phyloP scores from a whole-genome alignment of 345 rosid species.

The Leavenworthia alabamica region DNA sequence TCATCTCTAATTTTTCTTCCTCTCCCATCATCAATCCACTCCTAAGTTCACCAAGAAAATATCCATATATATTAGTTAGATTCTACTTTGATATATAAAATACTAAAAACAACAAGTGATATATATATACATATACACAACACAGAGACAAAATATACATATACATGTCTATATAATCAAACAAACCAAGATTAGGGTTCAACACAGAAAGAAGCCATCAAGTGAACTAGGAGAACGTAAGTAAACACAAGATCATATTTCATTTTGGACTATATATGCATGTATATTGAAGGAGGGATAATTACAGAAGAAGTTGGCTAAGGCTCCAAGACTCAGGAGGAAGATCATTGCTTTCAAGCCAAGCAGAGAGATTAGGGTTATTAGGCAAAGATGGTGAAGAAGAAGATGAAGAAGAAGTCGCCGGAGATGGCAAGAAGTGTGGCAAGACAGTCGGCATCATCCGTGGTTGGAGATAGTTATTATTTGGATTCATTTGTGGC shows the following conservation, averaged over 20 bases:
- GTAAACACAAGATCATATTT: constrained; percentile 1
- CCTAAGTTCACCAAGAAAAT: constrained; percentile 28
- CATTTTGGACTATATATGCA: constrained; percentile 5
- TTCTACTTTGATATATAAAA: background rate
- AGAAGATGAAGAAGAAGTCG: constrained; percentile 46
- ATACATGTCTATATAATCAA: background rate
- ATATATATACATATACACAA: background rate
- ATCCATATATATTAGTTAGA: constrained; percentile 7
- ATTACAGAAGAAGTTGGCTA: constrained; percentile 67
- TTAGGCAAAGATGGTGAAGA: constrained; percentile 43
- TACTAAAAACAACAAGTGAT: background rate
- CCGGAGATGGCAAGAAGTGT: constrained; percentile 39
- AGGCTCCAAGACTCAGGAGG: constrained; percentile 79
- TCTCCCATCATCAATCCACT: constrained; percentile 62
- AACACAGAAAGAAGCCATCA: constrained; percentile 8
- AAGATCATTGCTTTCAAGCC: constrained; percentile 57
- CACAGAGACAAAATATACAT: background rate
- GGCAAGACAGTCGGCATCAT: constrained; percentile 43
- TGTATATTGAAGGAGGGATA: constrained; percentile 4
- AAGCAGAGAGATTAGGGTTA: constrained; percentile 40
- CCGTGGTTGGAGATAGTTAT: constrained; percentile 25
- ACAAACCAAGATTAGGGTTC: background rate
- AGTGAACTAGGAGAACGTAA: background rate
- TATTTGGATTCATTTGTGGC: constrained; percentile 27
- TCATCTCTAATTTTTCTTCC: constrained; percentile 45